These are phyloP conservation scores for Geotrichum europaeum DNA, from an alignment of 1,139 yeast species.

Conservation along the genomic window DNA sequence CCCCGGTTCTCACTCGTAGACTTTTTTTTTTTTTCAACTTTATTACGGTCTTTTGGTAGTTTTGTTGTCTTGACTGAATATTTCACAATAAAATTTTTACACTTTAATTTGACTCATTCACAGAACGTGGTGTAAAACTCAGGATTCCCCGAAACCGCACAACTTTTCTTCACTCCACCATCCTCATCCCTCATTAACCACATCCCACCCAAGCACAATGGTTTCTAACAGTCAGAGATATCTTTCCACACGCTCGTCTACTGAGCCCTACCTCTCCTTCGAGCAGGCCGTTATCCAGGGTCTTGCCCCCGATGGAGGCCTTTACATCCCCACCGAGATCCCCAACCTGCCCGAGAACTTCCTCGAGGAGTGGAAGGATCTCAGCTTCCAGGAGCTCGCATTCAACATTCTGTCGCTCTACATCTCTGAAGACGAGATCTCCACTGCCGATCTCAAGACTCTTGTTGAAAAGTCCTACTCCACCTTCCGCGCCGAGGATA, in stretches of 20 bases:
- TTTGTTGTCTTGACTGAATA: not conserved
- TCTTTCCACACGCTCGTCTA: constrained; percentile 79
- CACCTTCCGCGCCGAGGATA: constrained; percentile 77
- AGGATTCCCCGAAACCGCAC: not conserved
- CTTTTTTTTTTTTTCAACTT: not conserved
- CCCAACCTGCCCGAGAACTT: constrained; percentile 62
- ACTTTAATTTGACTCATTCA: not conserved
- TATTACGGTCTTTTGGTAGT: not conserved
- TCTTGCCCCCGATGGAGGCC: constrained; percentile 92
- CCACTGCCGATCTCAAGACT: constrained; percentile 55
- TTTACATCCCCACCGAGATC: constrained; percentile 78
- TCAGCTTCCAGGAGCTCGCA: constrained; percentile 80
- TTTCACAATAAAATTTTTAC: not conserved
- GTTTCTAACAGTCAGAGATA: constrained; percentile 38
- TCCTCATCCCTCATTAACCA: not conserved
- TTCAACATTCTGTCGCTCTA: constrained; percentile 77
- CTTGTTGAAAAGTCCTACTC: constrained; percentile 72
- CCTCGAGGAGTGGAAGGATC: constrained; percentile 60
- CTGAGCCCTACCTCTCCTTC: constrained; percentile 55
- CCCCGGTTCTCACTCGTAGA: not conserved
- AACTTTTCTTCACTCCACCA: not conserved
- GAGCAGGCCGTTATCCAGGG: constrained; percentile 94
- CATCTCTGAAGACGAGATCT: constrained; percentile 63
- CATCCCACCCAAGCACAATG: constrained; percentile 4
- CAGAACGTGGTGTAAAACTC: not conserved